Conservation (phyloP, 148 eudicot species). For the Polygonum aviculare region DNA sequence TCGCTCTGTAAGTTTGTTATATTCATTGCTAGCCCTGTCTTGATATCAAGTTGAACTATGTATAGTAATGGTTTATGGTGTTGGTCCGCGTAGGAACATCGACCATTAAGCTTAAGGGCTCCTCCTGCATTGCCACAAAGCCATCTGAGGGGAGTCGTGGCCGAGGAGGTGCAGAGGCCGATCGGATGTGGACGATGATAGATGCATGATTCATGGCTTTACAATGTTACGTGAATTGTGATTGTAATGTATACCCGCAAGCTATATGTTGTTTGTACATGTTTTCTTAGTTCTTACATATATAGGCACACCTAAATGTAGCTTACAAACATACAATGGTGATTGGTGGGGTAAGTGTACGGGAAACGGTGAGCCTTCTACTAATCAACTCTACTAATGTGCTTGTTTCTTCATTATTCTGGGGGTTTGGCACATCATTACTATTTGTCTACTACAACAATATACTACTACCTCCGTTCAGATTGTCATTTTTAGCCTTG, state of each 20-base stretch:
- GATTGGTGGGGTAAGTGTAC: not conserved
- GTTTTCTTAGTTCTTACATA: not conserved
- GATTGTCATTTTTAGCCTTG: no score
- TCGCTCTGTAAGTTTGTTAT: conserved; percentile 46
- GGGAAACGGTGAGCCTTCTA: not conserved
- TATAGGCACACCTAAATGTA: not conserved
- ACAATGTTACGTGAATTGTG: not conserved
- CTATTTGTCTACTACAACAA: no score
- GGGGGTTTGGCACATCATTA: no score
- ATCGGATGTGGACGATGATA: not conserved
- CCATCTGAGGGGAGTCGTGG: not conserved
- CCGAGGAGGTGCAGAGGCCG: not conserved
- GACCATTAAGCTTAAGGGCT: not conserved
- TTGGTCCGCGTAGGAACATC: not conserved
- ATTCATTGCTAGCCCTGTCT: not conserved
- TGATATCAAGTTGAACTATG: not conserved
- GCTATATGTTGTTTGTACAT: not conserved
- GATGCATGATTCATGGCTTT: not conserved
- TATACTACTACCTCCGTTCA: no score
- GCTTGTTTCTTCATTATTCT: not conserved
- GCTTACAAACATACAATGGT: not conserved
- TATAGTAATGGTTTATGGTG: not conserved
- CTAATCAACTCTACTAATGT: not conserved
- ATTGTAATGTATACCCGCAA: not conserved
- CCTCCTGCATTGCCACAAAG: not conserved